Base-by-base conservation (phyloP, 805 yeast species). In the Ogataea thermomethanolica region DNA sequence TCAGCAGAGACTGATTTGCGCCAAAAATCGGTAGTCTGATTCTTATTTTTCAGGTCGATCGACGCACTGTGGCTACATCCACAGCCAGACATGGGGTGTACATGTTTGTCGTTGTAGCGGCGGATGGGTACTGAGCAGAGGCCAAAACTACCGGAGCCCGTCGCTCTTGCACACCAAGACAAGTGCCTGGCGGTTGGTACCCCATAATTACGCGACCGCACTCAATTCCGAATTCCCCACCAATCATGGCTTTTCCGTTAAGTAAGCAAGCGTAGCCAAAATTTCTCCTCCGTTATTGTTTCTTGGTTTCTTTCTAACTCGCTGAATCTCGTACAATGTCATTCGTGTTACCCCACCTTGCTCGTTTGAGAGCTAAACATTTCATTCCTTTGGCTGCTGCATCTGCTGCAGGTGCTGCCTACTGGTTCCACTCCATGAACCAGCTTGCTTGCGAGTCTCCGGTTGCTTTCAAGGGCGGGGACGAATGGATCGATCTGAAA, bases 401-500 rank as follows among this genome's bases (percentile, higher is more conserved):
- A n/a, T 8, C 14, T 17, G 33, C 33, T 20, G 33, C 33, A 22
- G 21, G 33, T 14, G n/a, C 21, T 50, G 17, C 67, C 74, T 5
- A 66, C 74, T 5, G 74, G 71, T 27, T 79, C 78, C 10, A 65
- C 69, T 30, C 69, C 48, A 58, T 67, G 43, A 42, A 51, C 40
- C 25, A 54, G 1, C 25, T 39, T 10, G 24, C 46, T 24, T 53
- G 54, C 37, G 69, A 64, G 52, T 45, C 64, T 29, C 55, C 63
- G 35, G 71, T 68, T 37, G 70, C 80, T 25, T 79, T 84, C 64
- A 69, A 64, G 35, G 85, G 84, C 46, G 80, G 77, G 41, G 78
- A 74, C 53, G 71, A 77, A 52, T 84, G 90, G 90, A 59, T 82
- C 44, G 89, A 84, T 63, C 71, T 85, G 58, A 81, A 81, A 41